phyloP scores from a whole-genome alignment of 441 rosid genomes.

The Pelargonium citronellum region DNA sequence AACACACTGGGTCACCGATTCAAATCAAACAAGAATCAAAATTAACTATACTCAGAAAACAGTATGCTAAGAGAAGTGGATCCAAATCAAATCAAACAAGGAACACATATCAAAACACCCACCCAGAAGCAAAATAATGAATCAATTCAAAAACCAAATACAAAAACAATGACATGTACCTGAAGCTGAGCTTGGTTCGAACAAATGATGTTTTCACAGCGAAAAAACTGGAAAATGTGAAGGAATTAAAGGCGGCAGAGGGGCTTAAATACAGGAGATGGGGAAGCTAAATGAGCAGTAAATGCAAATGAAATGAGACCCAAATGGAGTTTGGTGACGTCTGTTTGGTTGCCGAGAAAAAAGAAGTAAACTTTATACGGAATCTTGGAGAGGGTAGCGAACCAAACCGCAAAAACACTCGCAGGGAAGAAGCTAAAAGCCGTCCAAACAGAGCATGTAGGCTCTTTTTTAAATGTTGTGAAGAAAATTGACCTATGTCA shows the following conservation, averaged over 20 bases:
- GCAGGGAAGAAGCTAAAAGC: no score
- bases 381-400: not conserved
- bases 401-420: not conserved
- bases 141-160: not conserved
- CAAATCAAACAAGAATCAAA: not conserved
- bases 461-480: no score
- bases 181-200: not conserved
- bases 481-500: no score
- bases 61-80: not conserved
- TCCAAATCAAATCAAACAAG: not conserved
- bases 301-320: conserved; percentile 5
- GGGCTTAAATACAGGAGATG: not conserved
- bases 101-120: not conserved
- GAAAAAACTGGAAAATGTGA: not conserved
- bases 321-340: conserved; percentile 1
- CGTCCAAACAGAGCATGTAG: no score
- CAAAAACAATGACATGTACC: not conserved
- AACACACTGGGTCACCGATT: not conserved
- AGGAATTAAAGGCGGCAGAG: not conserved
- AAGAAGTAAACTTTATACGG: not conserved
- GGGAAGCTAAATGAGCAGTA: not conserved
- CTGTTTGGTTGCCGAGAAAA: conserved; percentile 4
- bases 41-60: not conserved
- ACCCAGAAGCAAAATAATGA: not conserved
- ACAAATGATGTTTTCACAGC: not conserved